Evolutionary conservation across 2,329 filamentous ascomycete species (phyloP), one percentile per base, ranked within the genome.

Genomic region (Aspergillus arachidicola): DNA sequence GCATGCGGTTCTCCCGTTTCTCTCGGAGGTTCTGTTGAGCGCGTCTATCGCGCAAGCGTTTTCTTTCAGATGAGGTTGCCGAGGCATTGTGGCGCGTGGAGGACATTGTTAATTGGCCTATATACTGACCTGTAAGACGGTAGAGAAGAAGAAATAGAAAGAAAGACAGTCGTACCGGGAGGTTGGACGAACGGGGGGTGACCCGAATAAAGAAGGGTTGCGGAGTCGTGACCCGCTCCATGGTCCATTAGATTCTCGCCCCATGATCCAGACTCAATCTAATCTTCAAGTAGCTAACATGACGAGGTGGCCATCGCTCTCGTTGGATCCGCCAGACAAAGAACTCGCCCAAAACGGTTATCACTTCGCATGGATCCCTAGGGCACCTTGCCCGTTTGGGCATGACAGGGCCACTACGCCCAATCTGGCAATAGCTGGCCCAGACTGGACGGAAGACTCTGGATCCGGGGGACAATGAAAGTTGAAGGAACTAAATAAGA

Each of bases 1-100:
- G 61, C 36, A 64, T 61, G 10, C 23, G 59, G 4, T 32, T 54
- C 21, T 61, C 62, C 21, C 59, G 46, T 32, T 61, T 61, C 4
- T 61, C 46, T 19, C 62, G 62, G 28, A 64, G 54, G 19, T 53
- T 53, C 12, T 60, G 41, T 30, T 64, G 62, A 19, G 62, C 62
- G 9, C 62, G 59, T 36, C 62, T 60, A 32, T 64, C 62, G 7
- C 62, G 55, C 4, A 64, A n/a, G n/a, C 62, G 62, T 26, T 64
- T 64, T 30, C 57, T 64, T 41, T 64, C 62, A 30, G 54, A 48
- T 1, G 62, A 60, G 2, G 30, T 51, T n/a, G 58, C 41, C 21
- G 51, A 55, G 2, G 51, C 51, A 55, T 55, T 55, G 34, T 55
- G 34, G 51, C 51, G 51, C 12, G 28, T 34, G 7, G 58, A 43